Conservation (phyloP, 345 rosid genomes). For the Eucalyptus albens region DNA sequence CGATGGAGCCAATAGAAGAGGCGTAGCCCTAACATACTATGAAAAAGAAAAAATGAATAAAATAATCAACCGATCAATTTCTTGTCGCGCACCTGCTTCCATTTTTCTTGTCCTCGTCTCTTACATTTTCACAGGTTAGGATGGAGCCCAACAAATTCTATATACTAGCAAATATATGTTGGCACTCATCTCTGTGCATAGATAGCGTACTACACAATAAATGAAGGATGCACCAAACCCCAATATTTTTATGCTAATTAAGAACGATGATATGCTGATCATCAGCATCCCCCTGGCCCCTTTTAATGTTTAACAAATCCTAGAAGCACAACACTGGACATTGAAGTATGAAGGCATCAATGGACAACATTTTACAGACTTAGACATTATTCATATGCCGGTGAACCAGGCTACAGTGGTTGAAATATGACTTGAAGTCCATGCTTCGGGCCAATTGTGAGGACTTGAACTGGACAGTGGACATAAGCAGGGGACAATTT, state of each 20-base stretch:
- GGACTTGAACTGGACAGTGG: conserved; percentile 1
- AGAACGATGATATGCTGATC: neutral
- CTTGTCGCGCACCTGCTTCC: neutral
- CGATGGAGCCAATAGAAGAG: neutral
- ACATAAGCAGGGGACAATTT: conserved; percentile 15
- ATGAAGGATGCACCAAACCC: neutral
- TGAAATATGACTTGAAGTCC: conserved; percentile 17
- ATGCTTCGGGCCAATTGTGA: conserved; percentile 7
- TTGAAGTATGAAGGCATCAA: neutral
- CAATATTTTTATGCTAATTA: neutral
- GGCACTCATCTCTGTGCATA: neutral
- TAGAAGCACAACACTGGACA: neutral
- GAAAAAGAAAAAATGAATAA: neutral
- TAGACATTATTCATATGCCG: neutral
- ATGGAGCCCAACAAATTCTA: neutral
- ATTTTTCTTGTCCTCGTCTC: neutral
- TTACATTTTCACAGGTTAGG: neutral
- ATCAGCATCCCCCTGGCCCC: neutral
- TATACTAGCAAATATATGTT: neutral
- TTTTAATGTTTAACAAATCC: neutral
- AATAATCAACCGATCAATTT: neutral
- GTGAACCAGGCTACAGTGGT: neutral
- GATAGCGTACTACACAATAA: neutral
- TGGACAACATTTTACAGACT: neutral
- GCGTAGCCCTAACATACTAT: neutral